A percentile compares a stretch with the other conserved stretches of the same genome.
These are phyloP conservation scores for Hypoxylon fuscum DNA, from an alignment of 495 filamentous ascomycete genomes.

Conservation along the genomic window DNA sequence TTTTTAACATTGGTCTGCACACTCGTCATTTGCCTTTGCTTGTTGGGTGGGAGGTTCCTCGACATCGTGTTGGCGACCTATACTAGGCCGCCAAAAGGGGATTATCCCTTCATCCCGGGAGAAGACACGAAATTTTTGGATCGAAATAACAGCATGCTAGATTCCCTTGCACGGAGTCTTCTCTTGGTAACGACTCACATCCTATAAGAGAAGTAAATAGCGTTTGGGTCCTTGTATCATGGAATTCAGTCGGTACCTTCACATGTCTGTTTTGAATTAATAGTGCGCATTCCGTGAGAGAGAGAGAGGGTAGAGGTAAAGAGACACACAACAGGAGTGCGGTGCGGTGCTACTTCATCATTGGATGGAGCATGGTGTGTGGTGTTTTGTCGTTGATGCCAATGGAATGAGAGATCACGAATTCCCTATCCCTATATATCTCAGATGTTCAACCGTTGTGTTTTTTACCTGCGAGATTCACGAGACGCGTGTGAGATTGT, in stretches of 20 bases:
- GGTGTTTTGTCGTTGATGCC: constrained; percentile 2
- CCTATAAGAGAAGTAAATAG: constrained; percentile 28
- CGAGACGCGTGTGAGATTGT: not conserved
- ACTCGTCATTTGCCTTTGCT: constrained; percentile 19
- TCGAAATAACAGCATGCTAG: constrained; percentile 28
- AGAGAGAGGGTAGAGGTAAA: not conserved
- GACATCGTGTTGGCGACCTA: no score
- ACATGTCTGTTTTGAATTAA: constrained; percentile 17
- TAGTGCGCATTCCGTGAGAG: not conserved
- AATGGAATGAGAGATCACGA: constrained; percentile 35
- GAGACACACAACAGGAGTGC: not conserved
- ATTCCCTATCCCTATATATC: constrained; percentile 12
- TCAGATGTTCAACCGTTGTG: not conserved
- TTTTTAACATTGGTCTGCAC: constrained; percentile 25
- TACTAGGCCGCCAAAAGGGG: constrained; percentile 4
- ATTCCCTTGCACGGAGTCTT: constrained; percentile 18
- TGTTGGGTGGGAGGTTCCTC: constrained; percentile 5
- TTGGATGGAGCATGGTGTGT: constrained; percentile 6
- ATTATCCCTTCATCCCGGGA: not conserved
- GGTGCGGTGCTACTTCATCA: not conserved
- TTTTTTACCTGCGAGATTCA: not conserved
- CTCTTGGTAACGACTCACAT: constrained; percentile 18
- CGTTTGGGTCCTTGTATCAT: constrained; percentile 31
- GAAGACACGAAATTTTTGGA: constrained; percentile 12
- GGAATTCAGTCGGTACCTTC: constrained; percentile 34